Evolutionary conservation across 257 asterid genomes (phyloP).

Genomic region (Jacaranda mimosifolia): DNA sequence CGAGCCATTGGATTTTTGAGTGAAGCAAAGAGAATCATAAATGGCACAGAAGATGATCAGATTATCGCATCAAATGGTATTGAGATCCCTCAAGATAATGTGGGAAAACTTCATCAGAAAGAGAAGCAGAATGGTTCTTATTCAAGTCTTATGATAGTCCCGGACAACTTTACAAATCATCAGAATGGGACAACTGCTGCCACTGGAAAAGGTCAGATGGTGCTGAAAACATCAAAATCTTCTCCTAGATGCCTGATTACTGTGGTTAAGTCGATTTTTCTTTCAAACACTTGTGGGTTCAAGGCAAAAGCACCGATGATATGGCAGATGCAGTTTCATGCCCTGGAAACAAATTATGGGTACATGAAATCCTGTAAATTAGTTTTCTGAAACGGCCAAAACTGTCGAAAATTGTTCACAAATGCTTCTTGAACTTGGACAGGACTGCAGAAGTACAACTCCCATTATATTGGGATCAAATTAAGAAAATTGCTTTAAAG

Average conservation of each 20-base stretch:
- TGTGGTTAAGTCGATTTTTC: conserved; percentile 46
- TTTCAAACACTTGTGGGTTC: conserved; percentile 42
- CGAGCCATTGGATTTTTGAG: conserved; percentile 69
- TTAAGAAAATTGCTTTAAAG: conserved; percentile 12
- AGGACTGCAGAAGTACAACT: conserved; percentile 21
- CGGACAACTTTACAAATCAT: conserved; percentile 33
- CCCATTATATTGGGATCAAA: not conserved
- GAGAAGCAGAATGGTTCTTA: conserved; percentile 44
- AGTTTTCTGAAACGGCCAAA: conserved; percentile 38
- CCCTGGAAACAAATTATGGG: conserved; percentile 44
- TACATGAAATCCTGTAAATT: conserved; percentile 51
- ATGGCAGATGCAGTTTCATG: conserved; percentile 43
- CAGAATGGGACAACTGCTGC: conserved; percentile 42
- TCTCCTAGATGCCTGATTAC: conserved; percentile 43
- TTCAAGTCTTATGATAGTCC: conserved; percentile 37
- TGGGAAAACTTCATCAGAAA: conserved; percentile 36
- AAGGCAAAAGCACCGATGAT: conserved; percentile 38
- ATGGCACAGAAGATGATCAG: conserved; percentile 37
- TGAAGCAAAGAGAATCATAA: conserved; percentile 67
- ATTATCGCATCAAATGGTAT: conserved; percentile 15
- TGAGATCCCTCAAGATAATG: conserved; percentile 30
- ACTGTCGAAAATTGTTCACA: conserved; percentile 15
- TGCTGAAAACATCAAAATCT: conserved; percentile 50
- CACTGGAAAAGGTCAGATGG: conserved; percentile 43
- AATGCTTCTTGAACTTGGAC: conserved; percentile 32